Percentiles rank a stretch among this genome's conserved stretches.
Evolutionary conservation across 306 rosid genomes (phyloP).

Genomic region (Urtica urens): DNA sequence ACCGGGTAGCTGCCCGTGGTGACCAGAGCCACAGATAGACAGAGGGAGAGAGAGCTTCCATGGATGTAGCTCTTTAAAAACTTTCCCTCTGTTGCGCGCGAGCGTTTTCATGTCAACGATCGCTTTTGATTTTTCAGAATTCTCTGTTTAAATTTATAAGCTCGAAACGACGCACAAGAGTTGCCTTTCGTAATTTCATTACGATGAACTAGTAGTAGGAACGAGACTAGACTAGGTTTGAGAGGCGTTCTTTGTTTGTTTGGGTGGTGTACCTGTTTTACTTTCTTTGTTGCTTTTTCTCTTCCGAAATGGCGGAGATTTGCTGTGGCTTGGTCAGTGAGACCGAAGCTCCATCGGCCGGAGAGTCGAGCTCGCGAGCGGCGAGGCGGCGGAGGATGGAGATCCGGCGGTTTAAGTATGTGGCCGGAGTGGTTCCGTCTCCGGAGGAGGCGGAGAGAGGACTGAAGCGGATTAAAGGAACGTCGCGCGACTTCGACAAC

Average conservation of each 20-base stretch:
- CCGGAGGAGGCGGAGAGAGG: conserved; percentile 1
- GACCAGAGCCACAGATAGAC: background rate
- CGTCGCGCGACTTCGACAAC: conserved; percentile 17
- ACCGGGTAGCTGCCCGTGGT: conserved; percentile 17
- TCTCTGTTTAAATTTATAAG: background rate
- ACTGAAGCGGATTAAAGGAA: conserved; percentile 24
- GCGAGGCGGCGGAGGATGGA: conserved; percentile 51
- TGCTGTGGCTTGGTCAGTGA: conserved; percentile 28
- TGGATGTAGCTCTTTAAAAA: conserved; percentile 1
- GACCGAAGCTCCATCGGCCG: conserved; percentile 6
- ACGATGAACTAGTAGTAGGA: background rate
- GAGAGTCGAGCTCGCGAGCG: conserved; percentile 20
- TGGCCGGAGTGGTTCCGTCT: conserved; percentile 16
- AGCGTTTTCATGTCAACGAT: background rate
- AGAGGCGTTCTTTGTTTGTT: background rate
- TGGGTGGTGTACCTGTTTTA: background rate
- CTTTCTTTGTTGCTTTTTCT: background rate
- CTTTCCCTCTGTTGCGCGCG: conserved; percentile 4
- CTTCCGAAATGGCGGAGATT: conserved; percentile 30
- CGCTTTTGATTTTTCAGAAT: too few species aligned
- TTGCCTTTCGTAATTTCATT: background rate
- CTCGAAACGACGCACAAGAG: background rate
- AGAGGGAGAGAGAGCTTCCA: background rate
- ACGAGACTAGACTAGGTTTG: background rate
- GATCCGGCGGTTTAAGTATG: conserved; percentile 33